Evolutionary conservation across 75 land plant species (phyloP).

Genomic region (Larix kaempferi): DNA sequence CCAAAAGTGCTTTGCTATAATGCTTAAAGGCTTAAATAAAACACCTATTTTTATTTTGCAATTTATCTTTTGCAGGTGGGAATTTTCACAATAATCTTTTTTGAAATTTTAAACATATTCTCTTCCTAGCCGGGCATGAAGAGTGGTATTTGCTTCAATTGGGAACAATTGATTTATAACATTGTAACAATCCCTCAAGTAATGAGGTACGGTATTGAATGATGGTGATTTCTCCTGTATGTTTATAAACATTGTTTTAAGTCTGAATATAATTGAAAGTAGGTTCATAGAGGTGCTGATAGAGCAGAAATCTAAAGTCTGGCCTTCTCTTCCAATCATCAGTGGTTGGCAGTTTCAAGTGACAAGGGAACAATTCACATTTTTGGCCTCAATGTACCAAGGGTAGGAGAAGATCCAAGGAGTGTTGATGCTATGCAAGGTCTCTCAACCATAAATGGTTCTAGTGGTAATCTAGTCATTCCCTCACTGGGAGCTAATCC

Average conservation of each 20-base stretch:
- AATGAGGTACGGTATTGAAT: too few species aligned
- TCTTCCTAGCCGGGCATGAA: too few species aligned
- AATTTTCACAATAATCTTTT: too few species aligned
- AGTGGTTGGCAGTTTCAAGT: slow-evolving; percentile 93
- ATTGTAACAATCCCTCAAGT: too few species aligned
- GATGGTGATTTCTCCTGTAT: too few species aligned
- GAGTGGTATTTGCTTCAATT: too few species aligned
- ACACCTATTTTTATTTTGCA: too few species aligned
- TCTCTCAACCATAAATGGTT: slow-evolving; percentile 21
- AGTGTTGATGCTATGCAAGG: slow-evolving; percentile 21
- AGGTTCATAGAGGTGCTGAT: slow-evolving; percentile 91
- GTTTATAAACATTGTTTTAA: not conserved
- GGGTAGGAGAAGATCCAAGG: slow-evolving; percentile 44
- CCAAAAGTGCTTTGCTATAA: too few species aligned
- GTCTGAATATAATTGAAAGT: not conserved
- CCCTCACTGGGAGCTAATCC: slow-evolving; percentile 60
- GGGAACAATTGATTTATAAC: too few species aligned
- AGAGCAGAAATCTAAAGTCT: slow-evolving; percentile 85
- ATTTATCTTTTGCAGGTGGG: too few species aligned
- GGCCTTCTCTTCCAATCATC: slow-evolving; percentile 75
- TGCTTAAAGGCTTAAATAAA: too few species aligned
- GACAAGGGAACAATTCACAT: slow-evolving; percentile 95
- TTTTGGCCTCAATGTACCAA: slow-evolving; percentile 65
- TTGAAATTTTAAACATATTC: too few species aligned
- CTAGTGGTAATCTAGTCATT: slow-evolving; percentile 41